Evolutionary conservation across 225 moss, liverwort and hornwort genomes (phyloP).

Genomic region (Marchantia paleacea): DNA sequence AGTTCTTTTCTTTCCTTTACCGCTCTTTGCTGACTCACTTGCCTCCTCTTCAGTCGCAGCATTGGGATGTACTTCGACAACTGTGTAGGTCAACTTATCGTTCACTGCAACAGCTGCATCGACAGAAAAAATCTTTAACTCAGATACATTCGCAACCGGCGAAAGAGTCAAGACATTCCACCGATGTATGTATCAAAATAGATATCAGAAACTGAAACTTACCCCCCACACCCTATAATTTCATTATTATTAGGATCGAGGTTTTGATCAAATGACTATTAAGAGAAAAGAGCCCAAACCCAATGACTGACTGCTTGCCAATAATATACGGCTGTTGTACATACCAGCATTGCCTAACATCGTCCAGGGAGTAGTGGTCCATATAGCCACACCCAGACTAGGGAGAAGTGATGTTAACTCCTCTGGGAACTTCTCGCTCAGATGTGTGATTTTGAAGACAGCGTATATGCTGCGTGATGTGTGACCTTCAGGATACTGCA

Average conservation of each 20-base stretch:
- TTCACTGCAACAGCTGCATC: constrained; percentile 94
- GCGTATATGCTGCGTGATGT: constrained; percentile 89
- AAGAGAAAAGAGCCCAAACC: no score
- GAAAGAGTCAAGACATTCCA: no score
- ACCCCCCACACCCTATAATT: no score
- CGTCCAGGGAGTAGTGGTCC: constrained; percentile 99
- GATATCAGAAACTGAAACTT: no score
- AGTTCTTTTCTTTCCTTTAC: constrained; percentile 51
- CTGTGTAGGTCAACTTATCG: constrained; percentile 73
- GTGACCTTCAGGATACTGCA: constrained; percentile 96
- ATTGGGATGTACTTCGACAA: constrained; percentile 61
- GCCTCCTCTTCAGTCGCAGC: constrained; percentile 29
- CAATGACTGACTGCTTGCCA: no score
- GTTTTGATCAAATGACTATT: no score
- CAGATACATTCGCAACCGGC: no score
- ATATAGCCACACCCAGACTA: constrained; percentile 86
- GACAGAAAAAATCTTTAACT: neutral
- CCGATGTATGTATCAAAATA: no score
- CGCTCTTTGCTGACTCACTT: constrained; percentile 35
- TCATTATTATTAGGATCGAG: no score
- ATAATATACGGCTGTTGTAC: neutral
- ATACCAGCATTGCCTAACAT: constrained; percentile 87
- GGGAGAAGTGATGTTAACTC: constrained; percentile 61
- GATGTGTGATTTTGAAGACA: constrained; percentile 66
- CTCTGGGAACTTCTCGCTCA: constrained; percentile 70